Evolutionary conservation across 768 basidiomycete species (phyloP), one percentile per base, ranked within the genome.

Genomic region (Mycena vulgaris): DNA sequence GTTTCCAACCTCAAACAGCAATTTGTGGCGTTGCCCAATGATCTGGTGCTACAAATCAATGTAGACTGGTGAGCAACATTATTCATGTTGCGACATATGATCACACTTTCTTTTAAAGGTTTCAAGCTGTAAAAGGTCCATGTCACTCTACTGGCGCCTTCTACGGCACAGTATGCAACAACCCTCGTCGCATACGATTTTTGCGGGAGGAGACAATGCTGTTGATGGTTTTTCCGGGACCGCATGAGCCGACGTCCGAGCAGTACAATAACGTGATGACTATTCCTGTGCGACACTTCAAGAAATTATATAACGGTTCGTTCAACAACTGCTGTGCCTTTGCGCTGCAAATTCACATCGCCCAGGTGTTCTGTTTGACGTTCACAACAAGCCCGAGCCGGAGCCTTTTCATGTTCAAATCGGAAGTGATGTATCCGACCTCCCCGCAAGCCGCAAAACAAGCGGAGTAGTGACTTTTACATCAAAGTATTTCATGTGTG

Each of bases 131-230:
- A 11, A 75, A 72, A 42, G 42, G 49, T 10, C 56, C 60, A 3
- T 62, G 69, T 49, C 73, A 76, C 69, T 78, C 76, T 5, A 75
- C 71, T 0, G 78, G 78, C 10, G 77, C 78, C 0, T 21, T 79
- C 13, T 79, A 79, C 58, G 16, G 68, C 9, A 75, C 74, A 1
- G 57, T 75, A 5, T 62, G 65, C 71, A 78, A 76, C 55, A 77
- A 74, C 48, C 76, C 71, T 5, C 74, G 72, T 10, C 17, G 49
- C 2, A 73, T 77, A 8, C 65, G 74, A 5, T 74, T 52, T 35
- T 49, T 75, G 0, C 52, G 58, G 3, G 75, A 77, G 48, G 78
- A 79, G 35, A 79, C 77, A 8, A 48, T 63, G 0, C 73, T 79
- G 2, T 21, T 75, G 2, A 62, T 55, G 30, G 55, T 76, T 3